A percentile compares a stretch with the other conserved stretches of the same genome.
phyloP scores from a whole-genome alignment of 179 eudicot species.

The Corrigiola litoralis region DNA sequence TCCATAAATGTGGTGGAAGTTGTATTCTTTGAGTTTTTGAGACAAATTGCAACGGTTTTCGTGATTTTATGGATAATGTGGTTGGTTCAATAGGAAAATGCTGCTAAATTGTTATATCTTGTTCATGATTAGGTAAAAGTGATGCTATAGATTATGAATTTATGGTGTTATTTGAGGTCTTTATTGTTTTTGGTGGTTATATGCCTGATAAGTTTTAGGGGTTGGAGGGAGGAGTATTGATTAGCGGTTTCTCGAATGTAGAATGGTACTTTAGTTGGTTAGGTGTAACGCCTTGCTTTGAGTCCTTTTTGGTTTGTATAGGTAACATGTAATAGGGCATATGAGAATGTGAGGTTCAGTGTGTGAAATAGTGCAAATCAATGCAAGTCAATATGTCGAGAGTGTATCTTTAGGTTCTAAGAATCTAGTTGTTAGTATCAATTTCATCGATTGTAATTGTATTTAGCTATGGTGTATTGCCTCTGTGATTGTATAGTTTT shows the following conservation, averaged over 20 bases:
- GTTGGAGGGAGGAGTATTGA: not conserved
- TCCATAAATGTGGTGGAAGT: not conserved
- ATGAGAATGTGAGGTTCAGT: not conserved
- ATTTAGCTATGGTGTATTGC: not conserved
- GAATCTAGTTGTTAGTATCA: not conserved
- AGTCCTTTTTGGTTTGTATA: not conserved
- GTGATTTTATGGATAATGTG: not conserved
- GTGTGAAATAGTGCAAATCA: not conserved
- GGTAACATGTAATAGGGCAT: too few relatives aligned
- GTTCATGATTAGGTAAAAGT: not conserved
- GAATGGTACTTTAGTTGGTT: not conserved
- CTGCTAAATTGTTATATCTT: not conserved
- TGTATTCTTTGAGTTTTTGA: not conserved
- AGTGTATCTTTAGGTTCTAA: not conserved
- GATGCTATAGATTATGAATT: not conserved
- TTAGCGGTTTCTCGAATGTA: slow-evolving; percentile 3
- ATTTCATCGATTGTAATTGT: not conserved
- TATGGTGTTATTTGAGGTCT: not conserved
- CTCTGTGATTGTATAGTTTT: not conserved
- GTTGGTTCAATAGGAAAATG: too few relatives aligned
- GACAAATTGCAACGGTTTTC: too few relatives aligned
- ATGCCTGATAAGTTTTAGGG: not conserved
- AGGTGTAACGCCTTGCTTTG: not conserved
- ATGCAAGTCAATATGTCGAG: not conserved
- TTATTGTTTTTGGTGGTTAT: not conserved